Evolutionary conservation across 768 basidiomycete species (phyloP).

Genomic region (Cyclocybe aegerita): DNA sequence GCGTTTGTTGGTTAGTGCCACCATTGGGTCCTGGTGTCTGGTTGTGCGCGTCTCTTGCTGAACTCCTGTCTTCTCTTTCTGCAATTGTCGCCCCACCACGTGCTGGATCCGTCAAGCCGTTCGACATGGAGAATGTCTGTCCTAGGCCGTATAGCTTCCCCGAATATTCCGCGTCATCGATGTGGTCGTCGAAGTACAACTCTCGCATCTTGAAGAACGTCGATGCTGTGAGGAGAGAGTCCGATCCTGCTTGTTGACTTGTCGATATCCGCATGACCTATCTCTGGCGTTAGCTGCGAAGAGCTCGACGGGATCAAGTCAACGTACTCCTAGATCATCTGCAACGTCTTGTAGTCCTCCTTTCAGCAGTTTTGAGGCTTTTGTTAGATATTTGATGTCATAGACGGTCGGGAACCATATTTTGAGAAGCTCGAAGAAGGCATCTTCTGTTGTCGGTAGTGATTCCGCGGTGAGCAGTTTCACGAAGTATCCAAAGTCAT

Average conservation of each 20-base stretch:
- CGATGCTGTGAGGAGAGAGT: conserved; percentile 88
- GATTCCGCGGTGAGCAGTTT: conserved; percentile 87
- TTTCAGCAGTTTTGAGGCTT: conserved; percentile 80
- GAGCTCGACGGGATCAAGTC: neutral
- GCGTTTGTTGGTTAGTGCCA: conserved; percentile 31
- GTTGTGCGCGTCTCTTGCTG: conserved; percentile 50
- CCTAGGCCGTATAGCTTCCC: conserved; percentile 85
- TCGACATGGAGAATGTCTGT: conserved; percentile 68
- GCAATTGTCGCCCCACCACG: conserved; percentile 80
- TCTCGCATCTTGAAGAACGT: conserved; percentile 97
- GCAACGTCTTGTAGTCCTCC: conserved; percentile 94
- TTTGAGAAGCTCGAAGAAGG: conserved; percentile 83
- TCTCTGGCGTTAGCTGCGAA: neutral
- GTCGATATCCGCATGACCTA: conserved; percentile 88
- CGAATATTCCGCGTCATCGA: conserved; percentile 82
- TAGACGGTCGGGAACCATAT: conserved; percentile 97
- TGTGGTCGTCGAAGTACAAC: conserved; percentile 85
- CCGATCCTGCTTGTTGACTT: conserved; percentile 97
- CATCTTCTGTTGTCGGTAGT: conserved; percentile 84
- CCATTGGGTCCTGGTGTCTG: conserved; percentile 52
- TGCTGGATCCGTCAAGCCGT: conserved; percentile 64
- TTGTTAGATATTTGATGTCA: conserved; percentile 97
- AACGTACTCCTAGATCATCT: conserved; percentile 87
- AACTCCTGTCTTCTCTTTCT: conserved; percentile 71
- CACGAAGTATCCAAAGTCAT: conserved; percentile 98